A percentile compares a stretch with the other conserved stretches of the same genome.
Conservation (phyloP, 768 basidiomycete genomes). For the Trichaptum fuscoviolaceum region DNA sequence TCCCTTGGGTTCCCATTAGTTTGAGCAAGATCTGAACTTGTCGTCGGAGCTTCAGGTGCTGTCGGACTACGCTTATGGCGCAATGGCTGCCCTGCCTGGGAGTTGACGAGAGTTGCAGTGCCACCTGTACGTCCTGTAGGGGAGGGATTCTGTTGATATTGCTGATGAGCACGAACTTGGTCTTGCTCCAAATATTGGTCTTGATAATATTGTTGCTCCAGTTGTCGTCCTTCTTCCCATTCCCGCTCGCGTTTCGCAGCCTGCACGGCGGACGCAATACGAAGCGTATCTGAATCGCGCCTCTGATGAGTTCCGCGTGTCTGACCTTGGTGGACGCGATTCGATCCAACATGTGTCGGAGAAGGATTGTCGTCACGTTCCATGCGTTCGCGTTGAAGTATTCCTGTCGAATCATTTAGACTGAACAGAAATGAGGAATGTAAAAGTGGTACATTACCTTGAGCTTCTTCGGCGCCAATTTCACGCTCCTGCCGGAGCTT, state of each 20-base stretch:
- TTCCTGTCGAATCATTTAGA: background rate
- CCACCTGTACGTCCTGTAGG: background rate
- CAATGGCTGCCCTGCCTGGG: slow-evolving; percentile 10
- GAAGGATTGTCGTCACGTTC: slow-evolving; percentile 32
- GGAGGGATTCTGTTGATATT: slow-evolving; percentile 4
- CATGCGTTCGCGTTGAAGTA: background rate
- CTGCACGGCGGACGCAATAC: slow-evolving; percentile 36
- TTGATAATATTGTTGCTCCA: slow-evolving; percentile 2
- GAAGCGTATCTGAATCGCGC: slow-evolving; percentile 73
- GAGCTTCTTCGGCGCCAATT: slow-evolving; percentile 36
- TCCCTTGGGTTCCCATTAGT: slow-evolving; percentile 14
- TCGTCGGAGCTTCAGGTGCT: slow-evolving; percentile 53
- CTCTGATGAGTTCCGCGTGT: slow-evolving; percentile 46
- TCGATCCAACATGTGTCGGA: slow-evolving; percentile 30
- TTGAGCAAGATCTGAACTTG: slow-evolving; percentile 28
- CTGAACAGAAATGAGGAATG: background rate
- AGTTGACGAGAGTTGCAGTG: slow-evolving; percentile 4
- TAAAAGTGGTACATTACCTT: slow-evolving; percentile 24
- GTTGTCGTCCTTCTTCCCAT: background rate
- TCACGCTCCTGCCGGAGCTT: slow-evolving; percentile 29
- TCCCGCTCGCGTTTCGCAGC: slow-evolving; percentile 26
- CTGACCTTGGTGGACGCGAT: slow-evolving; percentile 1
- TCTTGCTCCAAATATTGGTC: background rate
- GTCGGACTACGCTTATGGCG: slow-evolving; percentile 64
- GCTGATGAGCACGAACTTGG: background rate